Evolutionary conservation across 352 stramenopile genomes (phyloP).

Genomic region (Aphanomyces stellatus): DNA sequence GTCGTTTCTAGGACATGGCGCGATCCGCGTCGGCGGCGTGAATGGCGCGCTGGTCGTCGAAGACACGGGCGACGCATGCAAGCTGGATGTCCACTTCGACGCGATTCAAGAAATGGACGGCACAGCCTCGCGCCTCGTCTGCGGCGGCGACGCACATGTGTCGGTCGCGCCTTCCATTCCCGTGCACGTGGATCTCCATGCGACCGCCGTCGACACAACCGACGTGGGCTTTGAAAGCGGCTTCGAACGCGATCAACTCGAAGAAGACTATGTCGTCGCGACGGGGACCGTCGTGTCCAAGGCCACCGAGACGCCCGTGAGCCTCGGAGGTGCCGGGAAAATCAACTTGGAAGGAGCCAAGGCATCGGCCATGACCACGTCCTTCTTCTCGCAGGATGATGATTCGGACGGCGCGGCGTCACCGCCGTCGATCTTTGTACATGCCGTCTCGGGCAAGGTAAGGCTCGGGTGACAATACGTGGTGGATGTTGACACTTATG

Average conservation of each 20-base stretch:
- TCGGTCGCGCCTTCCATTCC: slow-evolving; percentile 50
- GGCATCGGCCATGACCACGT: slow-evolving; percentile 58
- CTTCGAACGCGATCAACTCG: slow-evolving; percentile 54
- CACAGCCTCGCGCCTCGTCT: slow-evolving; percentile 51
- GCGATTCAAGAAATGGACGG: background rate
- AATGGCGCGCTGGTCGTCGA: slow-evolving; percentile 61
- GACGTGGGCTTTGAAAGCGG: slow-evolving; percentile 34
- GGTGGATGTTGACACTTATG: slow-evolving; percentile 20
- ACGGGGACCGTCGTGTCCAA: slow-evolving; percentile 26
- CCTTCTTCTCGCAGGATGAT: slow-evolving; percentile 48
- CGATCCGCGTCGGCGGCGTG: slow-evolving; percentile 48
- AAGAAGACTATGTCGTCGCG: slow-evolving; percentile 67
- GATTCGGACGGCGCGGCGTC: slow-evolving; percentile 5
- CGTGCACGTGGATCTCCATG: slow-evolving; percentile 60
- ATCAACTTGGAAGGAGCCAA: slow-evolving; percentile 70
- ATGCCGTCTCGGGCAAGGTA: slow-evolving; percentile 35
- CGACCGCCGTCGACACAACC: slow-evolving; percentile 34
- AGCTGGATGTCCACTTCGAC: slow-evolving; percentile 63
- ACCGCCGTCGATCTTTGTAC: slow-evolving; percentile 35
- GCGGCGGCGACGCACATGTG: slow-evolving; percentile 46
- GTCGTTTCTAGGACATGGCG: no score
- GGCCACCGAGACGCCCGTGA: slow-evolving; percentile 24
- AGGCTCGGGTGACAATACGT: slow-evolving; percentile 26
- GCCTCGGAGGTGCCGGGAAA: slow-evolving; percentile 33
- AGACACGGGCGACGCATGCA: slow-evolving; percentile 47